Evolutionary conservation across 106 monocot genomes (phyloP).

Genomic region (Vanilla planifolia): DNA sequence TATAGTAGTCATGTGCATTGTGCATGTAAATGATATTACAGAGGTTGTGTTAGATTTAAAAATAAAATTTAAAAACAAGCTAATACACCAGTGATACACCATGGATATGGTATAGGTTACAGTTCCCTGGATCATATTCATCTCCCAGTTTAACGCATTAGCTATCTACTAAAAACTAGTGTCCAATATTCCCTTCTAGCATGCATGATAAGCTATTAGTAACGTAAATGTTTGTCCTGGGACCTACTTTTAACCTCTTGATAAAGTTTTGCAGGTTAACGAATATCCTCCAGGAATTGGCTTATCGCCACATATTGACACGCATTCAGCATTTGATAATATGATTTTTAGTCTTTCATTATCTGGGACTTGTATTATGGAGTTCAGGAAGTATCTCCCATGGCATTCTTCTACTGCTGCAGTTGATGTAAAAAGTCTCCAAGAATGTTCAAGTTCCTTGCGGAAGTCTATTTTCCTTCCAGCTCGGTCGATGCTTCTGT

Average conservation of each 20-base stretch:
- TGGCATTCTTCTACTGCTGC: slow-evolving; percentile 2
- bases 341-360: slow-evolving; percentile 83
- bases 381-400: slow-evolving; percentile 26
- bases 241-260: neutral
- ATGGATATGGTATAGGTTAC: too few species aligned
- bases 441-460: slow-evolving; percentile 13
- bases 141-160: too few species aligned
- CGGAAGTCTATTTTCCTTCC: slow-evolving; percentile 87
- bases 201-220: neutral
- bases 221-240: neutral
- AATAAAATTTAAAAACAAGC: too few species aligned
- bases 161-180: too few species aligned
- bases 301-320: slow-evolving; percentile 91
- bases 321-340: slow-evolving; percentile 93
- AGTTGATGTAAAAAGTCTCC: slow-evolving; percentile 13
- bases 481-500: slow-evolving; percentile 84
- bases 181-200: too few species aligned
- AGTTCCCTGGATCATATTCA: too few species aligned
- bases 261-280: slow-evolving; percentile 62
- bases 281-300: slow-evolving; percentile 92
- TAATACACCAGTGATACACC: too few species aligned
- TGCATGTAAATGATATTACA: too few species aligned
- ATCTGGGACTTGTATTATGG: slow-evolving; percentile 89
- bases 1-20: too few species aligned
- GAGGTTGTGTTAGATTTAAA: too few species aligned